A percentile compares a stretch with the other conserved stretches of the same genome.
Evolutionary conservation across 768 basidiomycete genomes (phyloP).

Genomic region (Agaricus sinodeliciosus): DNA sequence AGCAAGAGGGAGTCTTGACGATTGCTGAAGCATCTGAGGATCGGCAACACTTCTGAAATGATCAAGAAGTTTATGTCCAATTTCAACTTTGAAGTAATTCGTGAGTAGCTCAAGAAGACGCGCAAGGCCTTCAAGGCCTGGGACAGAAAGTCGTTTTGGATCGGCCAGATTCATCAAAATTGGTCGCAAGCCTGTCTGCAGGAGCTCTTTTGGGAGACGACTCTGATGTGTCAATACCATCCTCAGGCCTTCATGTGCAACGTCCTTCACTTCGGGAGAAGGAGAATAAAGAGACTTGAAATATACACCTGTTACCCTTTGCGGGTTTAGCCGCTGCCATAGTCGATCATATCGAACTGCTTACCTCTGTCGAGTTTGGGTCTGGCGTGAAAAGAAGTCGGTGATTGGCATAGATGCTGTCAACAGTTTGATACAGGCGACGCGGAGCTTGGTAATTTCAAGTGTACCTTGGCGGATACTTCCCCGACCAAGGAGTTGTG

Average conservation of each 20-base stretch:
- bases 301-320: slow-evolving; percentile 88
- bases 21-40: slow-evolving; percentile 73
- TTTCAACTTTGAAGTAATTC: slow-evolving; percentile 99
- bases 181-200: slow-evolving; percentile 92
- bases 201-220: slow-evolving; percentile 87
- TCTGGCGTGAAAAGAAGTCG: slow-evolving; percentile 86
- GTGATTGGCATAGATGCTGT: slow-evolving; percentile 94
- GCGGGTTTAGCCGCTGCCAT: not conserved
- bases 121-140: slow-evolving; percentile 89
- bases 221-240: slow-evolving; percentile 86
- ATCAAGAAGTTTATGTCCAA: slow-evolving; percentile 93
- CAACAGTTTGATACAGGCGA: slow-evolving; percentile 88
- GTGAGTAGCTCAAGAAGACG: slow-evolving; percentile 89
- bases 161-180: slow-evolving; percentile 98
- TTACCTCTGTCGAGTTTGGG: slow-evolving; percentile 80
- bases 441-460: slow-evolving; percentile 84
- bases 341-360: slow-evolving; percentile 9
- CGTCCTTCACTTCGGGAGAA: slow-evolving; percentile 87
- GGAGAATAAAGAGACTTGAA: slow-evolving; percentile 97
- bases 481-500: slow-evolving; percentile 69
- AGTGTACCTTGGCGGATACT: slow-evolving; percentile 69
- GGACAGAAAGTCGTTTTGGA: slow-evolving; percentile 87
- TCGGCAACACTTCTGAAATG: slow-evolving; percentile 93
- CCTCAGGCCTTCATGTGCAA: slow-evolving; percentile 88
- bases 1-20: slow-evolving; percentile 70